A percentile compares a stretch with the other conserved stretches of the same genome.
phyloP scores from a whole-genome alignment of 116 monocot genomes.

The Zostera marina region DNA sequence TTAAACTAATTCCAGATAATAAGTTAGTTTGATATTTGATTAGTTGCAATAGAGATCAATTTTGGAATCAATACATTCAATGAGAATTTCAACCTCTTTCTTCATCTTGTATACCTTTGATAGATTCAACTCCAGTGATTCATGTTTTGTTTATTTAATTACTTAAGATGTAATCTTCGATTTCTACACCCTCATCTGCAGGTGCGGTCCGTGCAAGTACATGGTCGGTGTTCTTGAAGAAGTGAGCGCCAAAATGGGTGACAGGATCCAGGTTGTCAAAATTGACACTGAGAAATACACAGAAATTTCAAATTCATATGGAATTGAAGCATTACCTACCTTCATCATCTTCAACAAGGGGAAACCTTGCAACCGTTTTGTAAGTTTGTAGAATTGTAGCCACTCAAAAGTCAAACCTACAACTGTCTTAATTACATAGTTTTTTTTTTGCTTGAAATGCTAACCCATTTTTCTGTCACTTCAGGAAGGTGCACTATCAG shows the following conservation, averaged over 20 bases:
- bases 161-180: neutral
- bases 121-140: neutral
- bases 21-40: no score
- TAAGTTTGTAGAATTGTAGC: constrained; percentile 33
- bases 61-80: no score
- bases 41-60: no score
- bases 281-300: constrained; percentile 89
- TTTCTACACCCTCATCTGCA: constrained; percentile 7
- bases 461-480: neutral
- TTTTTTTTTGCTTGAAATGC: neutral
- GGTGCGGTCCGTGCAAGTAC: constrained; percentile 95
- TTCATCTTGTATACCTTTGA: neutral
- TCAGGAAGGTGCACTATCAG: constrained; percentile 43
- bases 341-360: constrained; percentile 85
- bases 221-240: constrained; percentile 80
- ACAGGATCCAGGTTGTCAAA: constrained; percentile 60
- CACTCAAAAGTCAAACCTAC: neutral
- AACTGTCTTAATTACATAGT: neutral
- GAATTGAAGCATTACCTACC: constrained; percentile 75
- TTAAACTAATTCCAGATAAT: no score
- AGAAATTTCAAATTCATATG: constrained; percentile 42
- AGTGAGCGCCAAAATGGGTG: constrained; percentile 49
- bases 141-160: neutral
- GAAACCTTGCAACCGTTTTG: constrained; percentile 76
- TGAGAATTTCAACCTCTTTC: no score